Conservation (phyloP, 345 rosid species). For the Sapria himalayana region DNA sequence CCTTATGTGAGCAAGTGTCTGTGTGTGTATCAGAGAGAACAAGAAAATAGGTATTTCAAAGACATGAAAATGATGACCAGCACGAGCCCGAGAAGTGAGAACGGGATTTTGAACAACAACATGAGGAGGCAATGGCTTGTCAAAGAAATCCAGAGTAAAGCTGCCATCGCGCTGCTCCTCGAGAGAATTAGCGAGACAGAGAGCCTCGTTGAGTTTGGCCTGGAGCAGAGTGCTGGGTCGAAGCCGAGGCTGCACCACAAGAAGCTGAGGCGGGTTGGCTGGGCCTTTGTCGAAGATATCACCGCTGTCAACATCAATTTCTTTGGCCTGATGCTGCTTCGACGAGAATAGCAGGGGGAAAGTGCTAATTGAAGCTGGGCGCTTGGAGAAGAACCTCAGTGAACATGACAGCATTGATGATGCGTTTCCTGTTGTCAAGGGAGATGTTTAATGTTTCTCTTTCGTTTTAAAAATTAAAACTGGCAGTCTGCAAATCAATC, state of each 20-base stretch:
- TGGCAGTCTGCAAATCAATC: too few species aligned
- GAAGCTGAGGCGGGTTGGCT: conserved; percentile 47
- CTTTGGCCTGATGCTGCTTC: neutral
- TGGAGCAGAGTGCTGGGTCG: conserved; percentile 40
- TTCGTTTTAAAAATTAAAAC: too few species aligned
- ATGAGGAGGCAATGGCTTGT: conserved; percentile 57
- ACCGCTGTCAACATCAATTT: neutral
- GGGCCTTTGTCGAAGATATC: conserved; percentile 35
- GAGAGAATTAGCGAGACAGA: conserved; percentile 72
- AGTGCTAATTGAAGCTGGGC: neutral
- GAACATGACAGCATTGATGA: too few species aligned
- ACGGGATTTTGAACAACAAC: conserved; percentile 70
- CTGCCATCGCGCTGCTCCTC: conserved; percentile 84
- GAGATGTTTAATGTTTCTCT: too few species aligned
- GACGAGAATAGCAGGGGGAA: conserved; percentile 2
- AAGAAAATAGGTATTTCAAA: neutral
- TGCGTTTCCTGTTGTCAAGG: too few species aligned
- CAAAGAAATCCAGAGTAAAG: conserved; percentile 46
- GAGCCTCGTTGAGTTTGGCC: conserved; percentile 78
- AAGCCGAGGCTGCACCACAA: conserved; percentile 81
- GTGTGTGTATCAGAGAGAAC: neutral
- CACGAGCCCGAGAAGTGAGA: conserved; percentile 39
- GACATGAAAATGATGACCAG: conserved; percentile 19
- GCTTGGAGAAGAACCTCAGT: too few species aligned
- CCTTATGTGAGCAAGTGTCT: too few species aligned